A percentile compares a stretch with the other conserved stretches of the same genome.
Conservation (phyloP, 345 rosid genomes). For the Euphorbia peplus region DNA sequence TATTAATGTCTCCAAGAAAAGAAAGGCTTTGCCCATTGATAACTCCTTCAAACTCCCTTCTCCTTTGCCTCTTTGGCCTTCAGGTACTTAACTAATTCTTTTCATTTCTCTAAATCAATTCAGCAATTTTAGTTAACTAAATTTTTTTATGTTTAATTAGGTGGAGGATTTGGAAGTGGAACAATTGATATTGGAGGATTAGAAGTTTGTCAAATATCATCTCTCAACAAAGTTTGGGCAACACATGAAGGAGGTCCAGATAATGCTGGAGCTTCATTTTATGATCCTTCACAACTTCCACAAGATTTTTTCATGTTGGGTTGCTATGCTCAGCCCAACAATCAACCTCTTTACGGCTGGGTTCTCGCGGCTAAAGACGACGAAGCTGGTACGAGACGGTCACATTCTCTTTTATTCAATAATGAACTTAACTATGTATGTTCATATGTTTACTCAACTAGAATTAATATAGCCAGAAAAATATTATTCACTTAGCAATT, state of each 20-base stretch:
- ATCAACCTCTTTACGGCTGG: conserved; percentile 48
- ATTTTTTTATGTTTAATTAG: neutral
- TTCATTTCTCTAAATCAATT: too few species aligned
- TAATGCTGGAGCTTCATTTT: conserved; percentile 68
- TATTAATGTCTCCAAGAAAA: conserved; percentile 5
- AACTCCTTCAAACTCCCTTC: conserved; percentile 59
- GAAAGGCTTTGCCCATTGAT: conserved; percentile 43
- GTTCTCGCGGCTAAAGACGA: conserved; percentile 60
- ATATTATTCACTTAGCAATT: too few species aligned
- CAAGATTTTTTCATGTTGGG: conserved; percentile 57
- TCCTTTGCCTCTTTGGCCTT: conserved; percentile 48
- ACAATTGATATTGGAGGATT: conserved; percentile 62
- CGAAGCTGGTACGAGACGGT: too few species aligned
- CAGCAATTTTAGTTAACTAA: too few species aligned
- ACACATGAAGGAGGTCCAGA: conserved; percentile 60
- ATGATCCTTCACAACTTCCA: conserved; percentile 50
- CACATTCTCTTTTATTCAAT: too few species aligned
- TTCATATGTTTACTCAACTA: too few species aligned
- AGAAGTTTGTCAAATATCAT: conserved; percentile 49
- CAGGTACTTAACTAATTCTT: conserved; percentile 19
- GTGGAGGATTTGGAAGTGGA: conserved; percentile 51
- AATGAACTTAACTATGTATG: too few species aligned
- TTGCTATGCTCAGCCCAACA: conserved; percentile 63
- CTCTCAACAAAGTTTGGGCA: conserved; percentile 59
- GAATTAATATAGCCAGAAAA: too few species aligned